phyloP scores from a whole-genome alignment of 208 protist species.

The Blastocrithidia nonstop region DNA sequence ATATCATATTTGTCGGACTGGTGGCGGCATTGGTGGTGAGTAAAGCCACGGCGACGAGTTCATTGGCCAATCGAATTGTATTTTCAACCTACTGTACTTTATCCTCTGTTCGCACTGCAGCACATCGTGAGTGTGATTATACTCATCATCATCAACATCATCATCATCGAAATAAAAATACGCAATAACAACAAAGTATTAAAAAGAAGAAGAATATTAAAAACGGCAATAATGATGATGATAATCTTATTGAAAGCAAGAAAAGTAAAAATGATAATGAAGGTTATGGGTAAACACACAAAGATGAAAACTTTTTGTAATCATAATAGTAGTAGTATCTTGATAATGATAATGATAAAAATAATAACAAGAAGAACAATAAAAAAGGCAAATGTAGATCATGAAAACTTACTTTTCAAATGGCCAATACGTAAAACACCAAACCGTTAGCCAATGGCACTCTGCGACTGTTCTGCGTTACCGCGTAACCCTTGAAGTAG shows the following conservation, averaged over 20 bases:
- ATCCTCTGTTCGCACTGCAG: slow-evolving; percentile 17
- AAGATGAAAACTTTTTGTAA: too few relatives aligned
- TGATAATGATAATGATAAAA: neutral
- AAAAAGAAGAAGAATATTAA: too few relatives aligned
- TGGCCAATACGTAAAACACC: slow-evolving; percentile 53
- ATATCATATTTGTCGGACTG: slow-evolving; percentile 75
- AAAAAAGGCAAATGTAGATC: slow-evolving; percentile 1
- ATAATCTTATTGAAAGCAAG: neutral
- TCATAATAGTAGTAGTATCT: too few relatives aligned
- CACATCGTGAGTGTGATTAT: slow-evolving; percentile 12
- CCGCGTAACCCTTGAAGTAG: slow-evolving; percentile 29
- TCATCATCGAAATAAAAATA: too few relatives aligned
- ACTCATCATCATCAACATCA: too few relatives aligned
- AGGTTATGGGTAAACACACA: neutral
- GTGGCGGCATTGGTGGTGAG: slow-evolving; percentile 72
- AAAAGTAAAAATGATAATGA: neutral
- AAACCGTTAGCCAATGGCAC: slow-evolving; percentile 36
- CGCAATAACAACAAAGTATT: too few relatives aligned
- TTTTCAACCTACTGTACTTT: slow-evolving; percentile 74
- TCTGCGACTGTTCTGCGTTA: slow-evolving; percentile 58
- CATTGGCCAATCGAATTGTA: slow-evolving; percentile 52
- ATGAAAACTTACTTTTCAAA: slow-evolving; percentile 24
- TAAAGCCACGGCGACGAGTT: slow-evolving; percentile 53
- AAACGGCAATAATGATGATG: neutral
- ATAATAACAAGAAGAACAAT: neutral